A percentile compares a stretch with the other conserved stretches of the same genome.
phyloP scores from a whole-genome alignment of 2,329 filamentous ascomycete species.

The Fusarium pseudonygamai region DNA sequence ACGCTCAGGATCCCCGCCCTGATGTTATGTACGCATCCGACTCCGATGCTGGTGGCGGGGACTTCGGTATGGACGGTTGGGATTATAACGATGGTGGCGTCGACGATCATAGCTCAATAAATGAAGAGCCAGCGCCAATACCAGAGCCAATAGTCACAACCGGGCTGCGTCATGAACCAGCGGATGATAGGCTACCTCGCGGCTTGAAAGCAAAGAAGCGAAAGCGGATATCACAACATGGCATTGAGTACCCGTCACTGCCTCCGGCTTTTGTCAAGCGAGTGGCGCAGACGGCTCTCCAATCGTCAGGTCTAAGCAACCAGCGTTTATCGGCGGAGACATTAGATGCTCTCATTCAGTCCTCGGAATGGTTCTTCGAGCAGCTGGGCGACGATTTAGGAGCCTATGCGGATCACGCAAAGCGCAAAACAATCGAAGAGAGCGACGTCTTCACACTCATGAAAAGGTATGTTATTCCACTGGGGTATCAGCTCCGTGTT shows the following conservation, averaged over 20 bases:
- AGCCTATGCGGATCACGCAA: slow-evolving; percentile 82
- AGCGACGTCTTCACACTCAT: slow-evolving; percentile 84
- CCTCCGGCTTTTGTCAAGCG: slow-evolving; percentile 79
- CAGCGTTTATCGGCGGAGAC: slow-evolving; percentile 78
- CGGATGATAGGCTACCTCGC: slow-evolving; percentile 24
- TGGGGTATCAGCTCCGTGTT: slow-evolving; percentile 37
- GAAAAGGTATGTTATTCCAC: slow-evolving; percentile 71
- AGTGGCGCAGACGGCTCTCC: slow-evolving; percentile 75
- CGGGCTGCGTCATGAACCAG: neutral
- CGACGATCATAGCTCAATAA: slow-evolving; percentile 41
- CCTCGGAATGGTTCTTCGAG: slow-evolving; percentile 92
- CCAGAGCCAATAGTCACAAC: slow-evolving; percentile 15
- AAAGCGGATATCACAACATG: slow-evolving; percentile 71
- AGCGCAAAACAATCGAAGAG: slow-evolving; percentile 86
- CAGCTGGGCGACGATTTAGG: slow-evolving; percentile 83
- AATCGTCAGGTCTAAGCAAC: slow-evolving; percentile 71
- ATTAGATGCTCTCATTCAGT: slow-evolving; percentile 77
- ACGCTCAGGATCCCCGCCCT: slow-evolving; percentile 16
- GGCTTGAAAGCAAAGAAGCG: slow-evolving; percentile 44
- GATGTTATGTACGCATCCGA: slow-evolving; percentile 31
- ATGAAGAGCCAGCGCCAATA: slow-evolving; percentile 24
- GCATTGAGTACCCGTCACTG: slow-evolving; percentile 79
- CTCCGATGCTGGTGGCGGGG: slow-evolving; percentile 32
- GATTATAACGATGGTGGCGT: slow-evolving; percentile 29
- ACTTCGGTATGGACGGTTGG: slow-evolving; percentile 27